Percentiles rank a stretch among this genome's conserved stretches.
phyloP scores from a whole-genome alignment of 768 basidiomycete genomes.

The Mycena epipterygia region DNA sequence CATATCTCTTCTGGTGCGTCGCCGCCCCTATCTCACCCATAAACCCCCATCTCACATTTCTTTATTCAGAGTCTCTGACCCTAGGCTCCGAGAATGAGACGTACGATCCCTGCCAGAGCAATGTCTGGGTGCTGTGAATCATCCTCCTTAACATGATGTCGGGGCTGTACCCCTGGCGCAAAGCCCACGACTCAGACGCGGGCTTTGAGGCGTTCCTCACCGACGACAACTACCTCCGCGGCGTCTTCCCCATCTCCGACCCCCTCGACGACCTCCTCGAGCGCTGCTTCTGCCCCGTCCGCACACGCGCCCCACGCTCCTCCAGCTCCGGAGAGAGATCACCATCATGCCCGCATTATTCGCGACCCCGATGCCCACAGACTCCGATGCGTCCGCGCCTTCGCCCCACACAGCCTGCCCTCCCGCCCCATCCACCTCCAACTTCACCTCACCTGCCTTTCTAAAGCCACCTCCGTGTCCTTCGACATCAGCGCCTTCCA shows the following conservation, averaged over 20 bases:
- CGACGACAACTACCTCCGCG: constrained; percentile 59
- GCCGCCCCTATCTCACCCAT: background rate
- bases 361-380: background rate
- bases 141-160: constrained; percentile 72
- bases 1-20: constrained; percentile 18
- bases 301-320: constrained; percentile 54
- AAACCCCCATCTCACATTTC: background rate
- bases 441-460: background rate
- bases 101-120: constrained; percentile 11
- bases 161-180: constrained; percentile 66
- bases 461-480: background rate
- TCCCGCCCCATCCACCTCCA: background rate
- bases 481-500: background rate
- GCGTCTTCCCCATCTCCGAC: constrained; percentile 67
- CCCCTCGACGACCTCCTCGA: constrained; percentile 63
- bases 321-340: constrained; percentile 59
- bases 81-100: background rate
- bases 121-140: constrained; percentile 60
- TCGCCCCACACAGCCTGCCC: background rate
- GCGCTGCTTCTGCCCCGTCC: constrained; percentile 63
- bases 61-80: constrained; percentile 8
- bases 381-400: background rate
- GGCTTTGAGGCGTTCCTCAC: constrained; percentile 63
- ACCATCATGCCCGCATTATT: constrained; percentile 56
- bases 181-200: constrained; percentile 62